Percentiles rank a stretch among this genome's conserved stretches.
phyloP scores from a whole-genome alignment of 768 basidiomycete genomes.

The Multifurca ochricompacta region DNA sequence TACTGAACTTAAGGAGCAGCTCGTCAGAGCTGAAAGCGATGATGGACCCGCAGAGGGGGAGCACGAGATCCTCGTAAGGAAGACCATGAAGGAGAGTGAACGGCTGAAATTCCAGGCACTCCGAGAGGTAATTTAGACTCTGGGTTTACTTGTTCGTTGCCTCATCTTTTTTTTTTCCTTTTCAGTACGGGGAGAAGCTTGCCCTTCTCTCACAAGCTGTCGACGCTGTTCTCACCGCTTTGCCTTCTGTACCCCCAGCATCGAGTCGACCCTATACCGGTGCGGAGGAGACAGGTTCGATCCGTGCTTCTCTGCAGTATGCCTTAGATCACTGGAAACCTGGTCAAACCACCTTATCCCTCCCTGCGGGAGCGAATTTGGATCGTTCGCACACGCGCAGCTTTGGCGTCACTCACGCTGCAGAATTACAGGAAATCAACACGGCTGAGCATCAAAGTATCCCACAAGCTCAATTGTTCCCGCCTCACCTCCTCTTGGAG shows the following conservation, averaged over 20 bases:
- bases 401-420: slow-evolving; percentile 79
- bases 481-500: slow-evolving; percentile 35
- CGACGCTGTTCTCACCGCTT: slow-evolving; percentile 47
- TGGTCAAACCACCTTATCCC: slow-evolving; percentile 45
- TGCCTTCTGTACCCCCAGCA: slow-evolving; percentile 65
- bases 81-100: slow-evolving; percentile 70
- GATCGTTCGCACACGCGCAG: slow-evolving; percentile 67
- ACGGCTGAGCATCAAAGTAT: slow-evolving; percentile 25
- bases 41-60: slow-evolving; percentile 65
- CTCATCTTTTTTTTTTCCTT: slow-evolving; percentile 3
- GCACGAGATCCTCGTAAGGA: slow-evolving; percentile 63
- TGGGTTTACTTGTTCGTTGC: neutral
- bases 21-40: slow-evolving; percentile 55
- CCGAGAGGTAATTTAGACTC: slow-evolving; percentile 48
- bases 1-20: slow-evolving; percentile 60
- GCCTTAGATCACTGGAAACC: slow-evolving; percentile 73
- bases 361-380: slow-evolving; percentile 41
- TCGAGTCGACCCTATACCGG: slow-evolving; percentile 50
- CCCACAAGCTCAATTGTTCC: slow-evolving; percentile 31
- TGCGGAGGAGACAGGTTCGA: slow-evolving; percentile 52
- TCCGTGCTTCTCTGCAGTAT: slow-evolving; percentile 67
- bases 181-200: slow-evolving; percentile 75
- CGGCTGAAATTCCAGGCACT: slow-evolving; percentile 72
- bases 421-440: slow-evolving; percentile 55
- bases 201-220: slow-evolving; percentile 67